Base-by-base conservation (phyloP, 1,284 basidiomycete genomes). In the Austroboletus niveus region DNA sequence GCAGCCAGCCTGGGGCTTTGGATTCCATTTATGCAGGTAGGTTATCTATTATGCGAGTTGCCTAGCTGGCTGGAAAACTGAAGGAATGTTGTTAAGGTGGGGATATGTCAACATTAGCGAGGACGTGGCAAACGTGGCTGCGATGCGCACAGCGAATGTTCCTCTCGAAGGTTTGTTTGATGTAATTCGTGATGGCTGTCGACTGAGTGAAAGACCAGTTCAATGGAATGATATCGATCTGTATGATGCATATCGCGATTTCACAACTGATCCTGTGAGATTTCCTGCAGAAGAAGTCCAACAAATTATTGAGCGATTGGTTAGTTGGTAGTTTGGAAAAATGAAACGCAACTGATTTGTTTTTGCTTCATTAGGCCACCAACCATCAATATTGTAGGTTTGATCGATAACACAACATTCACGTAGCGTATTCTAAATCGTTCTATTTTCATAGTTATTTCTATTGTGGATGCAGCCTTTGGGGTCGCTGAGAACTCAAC, bases 1-100 rank as follows among this genome's bases (percentile, higher is more conserved):
- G 82, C 80, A 84, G 57, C 85, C 85, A 5, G 72, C 75, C 35
- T 88, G 83, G 81, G 81, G 78, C 5, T 84, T 87, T 57, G 86
- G 86, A 6, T 85, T 87, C 69, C 86, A 88, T 52, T 72, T 86
- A 27, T 87, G 85, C 70, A 72, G 83, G 74, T 85, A 55, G 24
- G 66, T 30, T 40, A 29, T 3, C 36, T n/a, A 17, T 32, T 15
- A 8, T 7, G 7, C 14, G 20, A 11, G 6, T 22, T n/a, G n/a
- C n/a, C n/a, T n/a, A n/a, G n/a, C n/a, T 30, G 17, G 8, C 20
- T 40, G 15, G n/a, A 8, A 8, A 30, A 20, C 9, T 55, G 36
- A 52, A 9, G 14, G 27, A 17, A 3, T 43, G 1, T 9, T 36
- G 27, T 27, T 47, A 29, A 80, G 82, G 57, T 84, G 80, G 80